A percentile compares a stretch with the other conserved stretches of the same genome.
Conservation (phyloP, 2,329 filamentous ascomycete species). For the Fragosphaeria purpurea region DNA sequence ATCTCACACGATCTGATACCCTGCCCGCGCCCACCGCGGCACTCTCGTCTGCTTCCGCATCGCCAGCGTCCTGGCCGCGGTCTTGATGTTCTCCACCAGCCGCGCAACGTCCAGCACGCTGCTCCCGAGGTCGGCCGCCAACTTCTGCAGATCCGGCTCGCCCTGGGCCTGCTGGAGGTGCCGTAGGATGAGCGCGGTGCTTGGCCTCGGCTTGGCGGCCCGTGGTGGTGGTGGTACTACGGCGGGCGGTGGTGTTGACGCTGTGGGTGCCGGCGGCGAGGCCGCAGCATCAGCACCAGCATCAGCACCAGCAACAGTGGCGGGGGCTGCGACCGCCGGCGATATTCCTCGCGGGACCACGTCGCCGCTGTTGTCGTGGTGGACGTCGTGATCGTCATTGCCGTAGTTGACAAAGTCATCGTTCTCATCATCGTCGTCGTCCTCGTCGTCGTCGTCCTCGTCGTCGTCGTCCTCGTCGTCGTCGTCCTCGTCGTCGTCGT, state of each 20-base stretch:
- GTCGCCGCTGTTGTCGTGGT: no score
- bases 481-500: neutral
- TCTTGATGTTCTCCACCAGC: slow-evolving; percentile 10
- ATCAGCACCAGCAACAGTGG: no score
- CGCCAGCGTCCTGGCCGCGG: slow-evolving; percentile 1
- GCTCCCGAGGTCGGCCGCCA: slow-evolving; percentile 9
- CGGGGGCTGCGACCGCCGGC: no score
- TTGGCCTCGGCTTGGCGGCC: no score
- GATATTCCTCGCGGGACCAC: no score
- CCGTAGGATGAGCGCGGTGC: neutral
- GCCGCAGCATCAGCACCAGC: no score
- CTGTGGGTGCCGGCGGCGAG: no score
- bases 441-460: neutral
- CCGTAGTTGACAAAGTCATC: neutral
- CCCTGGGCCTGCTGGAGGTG: slow-evolving; percentile 1
- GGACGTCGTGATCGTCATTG: no score
- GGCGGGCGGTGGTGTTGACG: no score
- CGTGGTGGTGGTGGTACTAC: no score
- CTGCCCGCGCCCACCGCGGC: slow-evolving; percentile 8
- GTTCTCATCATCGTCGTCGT: neutral
- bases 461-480: neutral
- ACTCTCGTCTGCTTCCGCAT: neutral
- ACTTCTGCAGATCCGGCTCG: neutral
- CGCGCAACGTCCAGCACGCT: slow-evolving; percentile 6
- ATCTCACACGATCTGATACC: neutral